Evolutionary conservation across 2,329 filamentous ascomycete genomes (phyloP).

Genomic region (Aspergillus alliaceus): DNA sequence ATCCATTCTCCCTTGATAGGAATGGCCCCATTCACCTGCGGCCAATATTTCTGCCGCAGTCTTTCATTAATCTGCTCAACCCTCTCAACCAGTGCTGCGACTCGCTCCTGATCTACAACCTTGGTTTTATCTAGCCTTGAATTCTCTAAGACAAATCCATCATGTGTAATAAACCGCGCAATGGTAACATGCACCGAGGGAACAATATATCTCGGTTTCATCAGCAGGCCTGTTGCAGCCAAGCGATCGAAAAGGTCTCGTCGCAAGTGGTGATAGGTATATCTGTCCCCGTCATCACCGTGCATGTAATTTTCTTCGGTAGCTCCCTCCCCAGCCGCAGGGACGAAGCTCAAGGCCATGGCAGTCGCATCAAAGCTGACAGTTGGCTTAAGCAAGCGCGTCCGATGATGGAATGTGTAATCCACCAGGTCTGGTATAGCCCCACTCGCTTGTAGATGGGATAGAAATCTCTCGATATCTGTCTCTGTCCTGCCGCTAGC

Average conservation of each 20-base stretch:
- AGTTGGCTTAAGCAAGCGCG: conserved; percentile 77
- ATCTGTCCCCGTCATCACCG: conserved; percentile 58
- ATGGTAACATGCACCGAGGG: neutral
- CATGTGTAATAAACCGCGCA: conserved; percentile 52
- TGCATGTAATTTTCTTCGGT: conserved; percentile 32
- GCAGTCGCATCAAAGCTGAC: conserved; percentile 83
- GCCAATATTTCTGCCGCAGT: conserved; percentile 72
- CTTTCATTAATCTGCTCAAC: conserved; percentile 77
- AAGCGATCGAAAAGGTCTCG: conserved; percentile 70
- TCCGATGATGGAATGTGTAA: conserved; percentile 65
- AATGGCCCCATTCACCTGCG: conserved; percentile 43
- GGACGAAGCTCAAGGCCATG: conserved; percentile 82
- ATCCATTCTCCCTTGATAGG: conserved; percentile 70
- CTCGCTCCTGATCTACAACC: conserved; percentile 51
- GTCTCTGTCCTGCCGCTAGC: conserved; percentile 72
- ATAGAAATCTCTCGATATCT: conserved; percentile 66
- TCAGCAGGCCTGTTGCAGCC: conserved; percentile 61
- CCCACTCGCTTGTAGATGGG: conserved; percentile 53
- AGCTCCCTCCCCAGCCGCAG: conserved; percentile 64
- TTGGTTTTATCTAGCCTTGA: conserved; percentile 34
- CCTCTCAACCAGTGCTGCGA: conserved; percentile 64
- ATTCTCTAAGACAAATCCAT: conserved; percentile 51
- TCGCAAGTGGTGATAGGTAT: conserved; percentile 88
- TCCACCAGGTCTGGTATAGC: conserved; percentile 61
- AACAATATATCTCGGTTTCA: conserved; percentile 80